Base-by-base conservation (phyloP, 768 basidiomycete genomes). In the Hysterangium stoloniferum region DNA sequence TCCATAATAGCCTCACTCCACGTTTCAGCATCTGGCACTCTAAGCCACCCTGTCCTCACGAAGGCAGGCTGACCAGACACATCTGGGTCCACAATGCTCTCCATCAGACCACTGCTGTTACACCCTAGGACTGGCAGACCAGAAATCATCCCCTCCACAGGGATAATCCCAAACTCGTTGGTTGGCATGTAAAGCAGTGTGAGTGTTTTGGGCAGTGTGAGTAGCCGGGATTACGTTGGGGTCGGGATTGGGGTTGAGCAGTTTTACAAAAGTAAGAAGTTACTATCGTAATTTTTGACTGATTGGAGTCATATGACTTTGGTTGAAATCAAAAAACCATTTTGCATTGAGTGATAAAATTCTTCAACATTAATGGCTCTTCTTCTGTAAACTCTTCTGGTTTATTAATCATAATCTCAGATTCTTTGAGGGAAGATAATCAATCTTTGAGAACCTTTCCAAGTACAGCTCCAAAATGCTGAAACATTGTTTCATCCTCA, bases 111-210 rank as follows among this genome's bases (percentile, higher is more conserved):
- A 13, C 89, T 90, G 52, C 78, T 82, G 61, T 89, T 68, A 58
- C 86, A 90, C 0, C 93, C 94, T 17, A 99, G 67, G 1, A 98
- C 85, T 0, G 94, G 92, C 0, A 98, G 64, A 2, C 92, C 90
- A 41, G 87, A 93, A 6, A 81, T 76, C 92, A 97, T 97, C 0
- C 80, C 93, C 64, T 99, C 95, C 3, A 97, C 78, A 2, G 96
- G 95, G 0, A 85, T 94, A 57, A 99, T 97, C 1, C 95, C 96
- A 63, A 98, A 96, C 60, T 99, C 95, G 64, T 95, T 95, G 6
- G 77, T 70, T 0, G 95, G 96, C 0, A 96, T 99, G 64, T 99
- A 99, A 6, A 99, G 74, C 0, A 98, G 71, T 0, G 79, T 87
- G 13, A 79, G 65, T 0, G 90, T 88, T 4, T 74, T 76, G 0